A percentile compares a stretch with the other conserved stretches of the same genome.
These are phyloP conservation scores for Gomphus bonarii DNA, from an alignment of 1,284 basidiomycete genomes.

Conservation along the genomic window DNA sequence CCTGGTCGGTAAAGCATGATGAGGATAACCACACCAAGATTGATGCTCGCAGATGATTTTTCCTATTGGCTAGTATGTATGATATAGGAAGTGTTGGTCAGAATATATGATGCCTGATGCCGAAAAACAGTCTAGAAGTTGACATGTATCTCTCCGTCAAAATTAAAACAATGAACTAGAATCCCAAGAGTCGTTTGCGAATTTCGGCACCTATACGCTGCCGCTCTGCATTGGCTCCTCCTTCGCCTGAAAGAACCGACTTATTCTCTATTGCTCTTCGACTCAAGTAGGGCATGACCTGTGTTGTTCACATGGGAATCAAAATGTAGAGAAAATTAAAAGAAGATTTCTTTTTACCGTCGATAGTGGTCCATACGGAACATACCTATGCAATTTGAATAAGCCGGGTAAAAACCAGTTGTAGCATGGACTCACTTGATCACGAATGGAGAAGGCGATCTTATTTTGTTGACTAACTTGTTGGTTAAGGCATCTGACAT, in stretches of 20 bases:
- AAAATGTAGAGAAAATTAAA: not conserved
- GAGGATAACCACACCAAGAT: not conserved
- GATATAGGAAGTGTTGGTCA: not conserved
- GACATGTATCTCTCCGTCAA: not conserved
- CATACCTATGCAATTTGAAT: constrained; percentile 34
- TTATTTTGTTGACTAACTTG: constrained; percentile 49
- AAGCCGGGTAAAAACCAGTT: not conserved
- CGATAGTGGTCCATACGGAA: constrained; percentile 75
- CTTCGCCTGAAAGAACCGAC: constrained; percentile 45
- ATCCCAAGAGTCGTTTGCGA: constrained; percentile 33
- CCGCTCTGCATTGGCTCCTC: constrained; percentile 46
- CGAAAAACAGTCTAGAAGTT: not conserved
- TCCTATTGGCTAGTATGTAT: not conserved
- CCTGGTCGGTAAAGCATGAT: constrained; percentile 20
- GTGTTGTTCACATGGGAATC: constrained; percentile 13
- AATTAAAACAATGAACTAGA: not conserved
- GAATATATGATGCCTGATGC: not conserved
- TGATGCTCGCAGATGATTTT: too few species aligned
- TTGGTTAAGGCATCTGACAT: constrained; percentile 80
- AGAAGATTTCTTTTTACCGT: constrained; percentile 35
- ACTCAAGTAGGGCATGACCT: constrained; percentile 67
- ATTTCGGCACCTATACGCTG: constrained; percentile 41
- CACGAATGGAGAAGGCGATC: constrained; percentile 53
- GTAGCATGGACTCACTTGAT: constrained; percentile 46
- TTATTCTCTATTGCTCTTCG: constrained; percentile 76